Conservation (phyloP, 805 yeast genomes). For the Candida vaughaniae region DNA sequence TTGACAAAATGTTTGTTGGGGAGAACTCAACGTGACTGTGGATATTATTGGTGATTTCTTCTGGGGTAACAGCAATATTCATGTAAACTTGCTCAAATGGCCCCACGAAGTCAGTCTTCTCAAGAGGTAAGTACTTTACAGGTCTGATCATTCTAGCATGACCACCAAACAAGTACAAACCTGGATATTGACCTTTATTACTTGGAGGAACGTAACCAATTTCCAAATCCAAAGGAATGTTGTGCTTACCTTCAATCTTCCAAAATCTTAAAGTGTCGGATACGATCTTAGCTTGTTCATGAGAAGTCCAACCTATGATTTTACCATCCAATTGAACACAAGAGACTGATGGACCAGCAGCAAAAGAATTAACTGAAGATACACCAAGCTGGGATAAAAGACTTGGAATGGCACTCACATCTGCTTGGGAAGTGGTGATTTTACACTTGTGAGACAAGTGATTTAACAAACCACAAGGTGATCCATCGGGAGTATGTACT, state of each 20-base stretch:
- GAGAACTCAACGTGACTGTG: slow-evolving; percentile 94
- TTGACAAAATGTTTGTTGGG: slow-evolving; percentile 92
- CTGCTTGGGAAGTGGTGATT: slow-evolving; percentile 74
- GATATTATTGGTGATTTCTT: slow-evolving; percentile 74
- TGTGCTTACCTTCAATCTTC: slow-evolving; percentile 81
- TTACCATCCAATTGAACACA: slow-evolving; percentile 94
- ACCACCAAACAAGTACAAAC: slow-evolving; percentile 87
- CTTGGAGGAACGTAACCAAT: slow-evolving; percentile 97
- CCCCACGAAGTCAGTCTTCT: slow-evolving; percentile 83
- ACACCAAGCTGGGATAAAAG: slow-evolving; percentile 75
- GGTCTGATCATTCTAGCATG: slow-evolving; percentile 96
- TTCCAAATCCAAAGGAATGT: slow-evolving; percentile 85
- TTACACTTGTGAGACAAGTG: slow-evolving; percentile 95
- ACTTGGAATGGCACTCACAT: slow-evolving; percentile 68
- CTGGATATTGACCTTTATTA: slow-evolving; percentile 94
- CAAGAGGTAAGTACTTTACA: slow-evolving; percentile 84
- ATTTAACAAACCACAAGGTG: slow-evolving; percentile 97
- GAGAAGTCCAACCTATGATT: slow-evolving; percentile 92
- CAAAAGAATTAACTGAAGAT: slow-evolving; percentile 71
- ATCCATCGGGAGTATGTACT: slow-evolving; percentile 99
- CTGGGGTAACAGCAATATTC: slow-evolving; percentile 93
- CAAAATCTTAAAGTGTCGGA: slow-evolving; percentile 89
- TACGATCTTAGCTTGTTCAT: slow-evolving; percentile 78
- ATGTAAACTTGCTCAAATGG: slow-evolving; percentile 98
- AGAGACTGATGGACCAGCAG: slow-evolving; percentile 85